phyloP scores from a whole-genome alignment of 495 filamentous ascomycete species.

The Patellaria atrata region DNA sequence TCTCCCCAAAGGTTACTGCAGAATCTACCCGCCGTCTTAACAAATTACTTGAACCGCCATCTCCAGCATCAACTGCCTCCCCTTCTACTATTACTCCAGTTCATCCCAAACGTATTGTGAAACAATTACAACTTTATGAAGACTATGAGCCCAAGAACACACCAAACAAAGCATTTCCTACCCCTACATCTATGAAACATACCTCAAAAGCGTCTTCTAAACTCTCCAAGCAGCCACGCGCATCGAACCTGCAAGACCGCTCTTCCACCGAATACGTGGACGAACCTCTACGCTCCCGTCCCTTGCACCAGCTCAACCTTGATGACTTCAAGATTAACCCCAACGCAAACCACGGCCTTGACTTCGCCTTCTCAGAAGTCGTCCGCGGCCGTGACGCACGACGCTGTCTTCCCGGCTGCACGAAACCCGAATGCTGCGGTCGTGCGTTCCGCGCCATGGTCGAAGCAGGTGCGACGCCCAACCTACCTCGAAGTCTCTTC shows the following conservation, averaged over 20 bases:
- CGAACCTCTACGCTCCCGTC: slow-evolving; percentile 17
- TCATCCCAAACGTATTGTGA: no score
- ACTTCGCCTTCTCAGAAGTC: slow-evolving; percentile 60
- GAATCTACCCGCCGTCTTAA: slow-evolving; percentile 5
- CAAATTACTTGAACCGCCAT: slow-evolving; percentile 9
- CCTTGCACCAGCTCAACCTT: slow-evolving; percentile 14
- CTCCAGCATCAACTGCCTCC: slow-evolving; percentile 1
- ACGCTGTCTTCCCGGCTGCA: slow-evolving; percentile 68
- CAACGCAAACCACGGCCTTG: slow-evolving; percentile 50
- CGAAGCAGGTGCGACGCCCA: slow-evolving; percentile 27
- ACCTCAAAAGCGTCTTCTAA: neutral
- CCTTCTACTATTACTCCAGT: slow-evolving; percentile 1
- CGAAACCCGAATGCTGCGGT: slow-evolving; percentile 62
- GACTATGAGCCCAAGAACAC: neutral
- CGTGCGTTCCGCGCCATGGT: slow-evolving; percentile 52
- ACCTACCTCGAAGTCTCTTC: slow-evolving; percentile 8
- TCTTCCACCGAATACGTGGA: no score
- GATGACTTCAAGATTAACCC: slow-evolving; percentile 80
- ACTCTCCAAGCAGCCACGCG: neutral
- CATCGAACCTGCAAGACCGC: neutral
- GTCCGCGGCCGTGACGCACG: slow-evolving; percentile 60
- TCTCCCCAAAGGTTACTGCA: neutral
- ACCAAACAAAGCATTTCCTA: neutral
- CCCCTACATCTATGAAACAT: neutral
- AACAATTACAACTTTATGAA: neutral